A percentile compares a stretch with the other conserved stretches of the same genome.
Evolutionary conservation across 2,329 filamentous ascomycete species (phyloP).

Genomic region (Byssochlamys sp.): DNA sequence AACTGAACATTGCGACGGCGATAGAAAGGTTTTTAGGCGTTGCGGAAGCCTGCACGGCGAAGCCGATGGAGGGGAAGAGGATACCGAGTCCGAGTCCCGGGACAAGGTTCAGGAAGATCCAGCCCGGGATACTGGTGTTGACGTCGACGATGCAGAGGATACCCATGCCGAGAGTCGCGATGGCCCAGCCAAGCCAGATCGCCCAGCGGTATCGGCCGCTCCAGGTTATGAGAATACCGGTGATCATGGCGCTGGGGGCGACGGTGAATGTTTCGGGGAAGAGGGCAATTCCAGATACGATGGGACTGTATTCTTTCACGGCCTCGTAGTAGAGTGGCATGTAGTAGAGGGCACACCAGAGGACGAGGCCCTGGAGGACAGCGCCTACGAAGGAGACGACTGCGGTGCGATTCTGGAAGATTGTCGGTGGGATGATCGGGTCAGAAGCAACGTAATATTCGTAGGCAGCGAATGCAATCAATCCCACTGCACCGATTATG

Average conservation of each 20-base stretch:
- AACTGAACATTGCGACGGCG: constrained; percentile 56
- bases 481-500: constrained; percentile 43
- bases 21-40: constrained; percentile 50
- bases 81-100: constrained; percentile 55
- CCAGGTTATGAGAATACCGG: constrained; percentile 39
- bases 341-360: constrained; percentile 46
- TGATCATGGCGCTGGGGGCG: constrained; percentile 49
- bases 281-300: constrained; percentile 47
- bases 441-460: constrained; percentile 44
- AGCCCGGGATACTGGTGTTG: constrained; percentile 43
- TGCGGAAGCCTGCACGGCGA: constrained; percentile 55
- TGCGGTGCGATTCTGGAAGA: constrained; percentile 39
- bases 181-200: constrained; percentile 52
- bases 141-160: constrained; percentile 21
- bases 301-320: constrained; percentile 46
- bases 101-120: constrained; percentile 53
- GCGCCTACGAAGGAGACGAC: constrained; percentile 46
- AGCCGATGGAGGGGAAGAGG: constrained; percentile 54
- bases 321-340: constrained; percentile 36
- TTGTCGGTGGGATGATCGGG: constrained; percentile 39
- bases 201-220: constrained; percentile 53
- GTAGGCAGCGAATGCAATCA: constrained; percentile 47
- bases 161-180: constrained; percentile 53
- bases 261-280: constrained; percentile 56
- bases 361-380: constrained; percentile 45